Base-by-base conservation (phyloP, 768 basidiomycete species). In the Lentinula detonsa region DNA sequence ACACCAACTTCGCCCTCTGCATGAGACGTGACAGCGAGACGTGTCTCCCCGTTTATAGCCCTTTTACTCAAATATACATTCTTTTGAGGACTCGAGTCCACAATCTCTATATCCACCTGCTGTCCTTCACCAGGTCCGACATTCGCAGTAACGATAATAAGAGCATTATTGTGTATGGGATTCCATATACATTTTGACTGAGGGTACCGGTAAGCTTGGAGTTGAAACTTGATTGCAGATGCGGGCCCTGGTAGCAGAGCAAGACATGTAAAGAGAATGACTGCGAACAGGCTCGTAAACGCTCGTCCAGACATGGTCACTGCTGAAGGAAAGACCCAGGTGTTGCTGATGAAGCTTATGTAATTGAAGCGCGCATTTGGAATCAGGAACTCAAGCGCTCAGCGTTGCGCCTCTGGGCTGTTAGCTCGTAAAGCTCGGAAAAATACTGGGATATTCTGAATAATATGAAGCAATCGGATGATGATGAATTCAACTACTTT, bases 111-210 rank as follows among this genome's bases (percentile, higher is more conserved):
- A 78, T 99, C 97, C 39, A 95, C 81, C 21, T 94, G 85, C 74
- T 96, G 95, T 66, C 82, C 79, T 0, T 74, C 73, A 0, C 89
- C 90, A 0, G 87, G 81, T 0, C 87, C 87, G 34, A 96, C 88
- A 70, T 97, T 96, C 48, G 96, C 95, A 0, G 96, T 98, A 65
- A 97, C 94, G 67, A 99, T 93, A 70, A 98, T 93, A 39, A 98
- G 88, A 5, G 92, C 83, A 67, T 93, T 87, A 5, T 81, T 75
- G 68, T 95, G 91, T 8, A 88, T 96, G 23, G 89, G 78, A 71
- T 99, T 97, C 97, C 97, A 99, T 60, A 98, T 88, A 74, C 96
- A 98, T 74, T 93, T 95, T 65, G 82, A 69, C 31, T 79, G 75
- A 0, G 96, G 95, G 65, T 88, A 84, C 63, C 85, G 84, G 63